Conservation (phyloP, 169 alveolate genomes). For the Pseudocohnilembus persalinus region DNA sequence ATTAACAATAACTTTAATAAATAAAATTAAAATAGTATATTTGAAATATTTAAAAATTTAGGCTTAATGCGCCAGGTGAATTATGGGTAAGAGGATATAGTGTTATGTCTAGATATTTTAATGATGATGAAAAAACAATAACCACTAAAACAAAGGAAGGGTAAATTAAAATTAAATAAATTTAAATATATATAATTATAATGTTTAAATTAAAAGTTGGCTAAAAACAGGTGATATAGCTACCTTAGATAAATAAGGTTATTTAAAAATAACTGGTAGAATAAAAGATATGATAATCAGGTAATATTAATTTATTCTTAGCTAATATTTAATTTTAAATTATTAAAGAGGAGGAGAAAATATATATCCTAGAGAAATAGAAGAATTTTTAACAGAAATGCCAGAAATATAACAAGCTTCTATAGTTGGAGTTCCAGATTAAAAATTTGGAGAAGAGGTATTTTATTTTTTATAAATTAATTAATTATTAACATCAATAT, state of each 20-base stretch:
- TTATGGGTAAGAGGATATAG: conserved; percentile 74
- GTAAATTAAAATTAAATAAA: not conserved
- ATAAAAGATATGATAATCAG: conserved; percentile 70
- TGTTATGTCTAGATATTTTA: conserved; percentile 74
- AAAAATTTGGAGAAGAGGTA: conserved; percentile 68
- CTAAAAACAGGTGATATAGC: conserved; percentile 85
- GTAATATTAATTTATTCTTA: no score
- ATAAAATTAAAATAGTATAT: no score
- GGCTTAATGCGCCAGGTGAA: conserved; percentile 75
- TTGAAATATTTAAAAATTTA: not conserved
- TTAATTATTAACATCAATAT: no score
- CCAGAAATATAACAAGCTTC: conserved; percentile 54
- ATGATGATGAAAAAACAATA: conserved; percentile 70
- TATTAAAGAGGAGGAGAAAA: conserved; percentile 88
- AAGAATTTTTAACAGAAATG: conserved; percentile 51
- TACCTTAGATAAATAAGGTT: conserved; percentile 70
- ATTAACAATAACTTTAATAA: not conserved
- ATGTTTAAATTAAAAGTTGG: conserved; percentile 47
- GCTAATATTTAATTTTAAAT: no score
- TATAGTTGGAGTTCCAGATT: conserved; percentile 73
- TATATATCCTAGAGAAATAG: conserved; percentile 76
- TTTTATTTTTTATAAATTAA: not conserved
- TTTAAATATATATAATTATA: no score
- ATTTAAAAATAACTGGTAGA: conserved; percentile 68
- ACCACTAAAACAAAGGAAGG: conserved; percentile 64